These are phyloP conservation scores for Hyphodiscus sp. DNA, from an alignment of 2,329 filamentous ascomycete species.

Conservation along the genomic window DNA sequence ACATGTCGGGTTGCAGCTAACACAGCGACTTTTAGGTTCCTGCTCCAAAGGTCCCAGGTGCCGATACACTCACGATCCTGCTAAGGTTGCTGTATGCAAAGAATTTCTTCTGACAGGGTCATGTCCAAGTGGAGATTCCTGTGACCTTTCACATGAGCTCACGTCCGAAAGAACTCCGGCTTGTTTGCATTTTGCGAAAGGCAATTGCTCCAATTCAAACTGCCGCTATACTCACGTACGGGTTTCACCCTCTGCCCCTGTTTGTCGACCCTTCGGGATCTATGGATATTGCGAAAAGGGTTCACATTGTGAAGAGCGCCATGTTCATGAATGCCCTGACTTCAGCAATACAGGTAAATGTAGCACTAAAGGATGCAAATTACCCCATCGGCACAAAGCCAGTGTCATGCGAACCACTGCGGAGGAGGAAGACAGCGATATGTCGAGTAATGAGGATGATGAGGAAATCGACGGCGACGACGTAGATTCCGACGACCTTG, in stretches of 20 bases:
- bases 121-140: slow-evolving; percentile 71
- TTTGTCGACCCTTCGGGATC: slow-evolving; percentile 79
- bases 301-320: slow-evolving; percentile 67
- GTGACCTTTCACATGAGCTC: slow-evolving; percentile 85
- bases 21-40: slow-evolving; percentile 53
- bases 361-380: slow-evolving; percentile 72
- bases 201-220: slow-evolving; percentile 78
- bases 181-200: slow-evolving; percentile 84
- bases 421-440: slow-evolving; percentile 55
- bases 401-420: slow-evolving; percentile 62
- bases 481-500: slow-evolving; percentile 67
- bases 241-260: slow-evolving; percentile 67
- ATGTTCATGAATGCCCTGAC: slow-evolving; percentile 90
- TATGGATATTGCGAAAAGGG: slow-evolving; percentile 88
- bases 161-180: slow-evolving; percentile 77
- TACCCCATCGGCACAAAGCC: slow-evolving; percentile 83
- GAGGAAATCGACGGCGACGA: slow-evolving; percentile 66
- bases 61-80: slow-evolving; percentile 74
- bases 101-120: slow-evolving; percentile 73
- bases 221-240: slow-evolving; percentile 85
- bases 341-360: slow-evolving; percentile 88
- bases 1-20: slow-evolving; percentile 26
- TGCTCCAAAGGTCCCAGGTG: slow-evolving; percentile 79
- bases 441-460: slow-evolving; percentile 72
- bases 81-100: slow-evolving; percentile 87